Evolutionary conservation across 139 green algal genomes (phyloP).

Genomic region (Tetraselmis chui): DNA sequence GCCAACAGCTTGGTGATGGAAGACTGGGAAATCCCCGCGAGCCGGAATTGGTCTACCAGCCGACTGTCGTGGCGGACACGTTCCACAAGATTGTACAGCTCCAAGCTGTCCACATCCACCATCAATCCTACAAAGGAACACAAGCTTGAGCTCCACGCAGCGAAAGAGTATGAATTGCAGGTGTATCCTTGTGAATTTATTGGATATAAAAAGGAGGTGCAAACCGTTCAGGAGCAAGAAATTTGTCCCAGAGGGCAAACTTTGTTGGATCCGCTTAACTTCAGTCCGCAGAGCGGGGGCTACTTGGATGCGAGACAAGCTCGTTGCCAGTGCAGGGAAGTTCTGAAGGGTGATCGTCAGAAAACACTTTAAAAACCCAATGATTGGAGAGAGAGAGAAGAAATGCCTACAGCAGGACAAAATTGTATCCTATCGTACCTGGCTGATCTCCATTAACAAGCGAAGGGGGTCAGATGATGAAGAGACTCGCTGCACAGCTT

Average conservation of each 20-base stretch:
- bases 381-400: neutral
- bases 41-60: neutral
- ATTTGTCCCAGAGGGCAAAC: constrained; percentile 36
- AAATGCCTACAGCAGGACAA: neutral
- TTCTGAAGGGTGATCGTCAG: constrained; percentile 39
- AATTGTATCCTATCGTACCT: neutral
- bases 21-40: neutral
- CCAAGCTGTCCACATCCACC: constrained; percentile 49
- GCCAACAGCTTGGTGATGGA: neutral
- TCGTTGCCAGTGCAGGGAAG: constrained; percentile 73
- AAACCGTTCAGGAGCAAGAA: constrained; percentile 78
- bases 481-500: constrained; percentile 66
- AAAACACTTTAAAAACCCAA: neutral
- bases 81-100: constrained; percentile 54
- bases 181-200: too few species aligned
- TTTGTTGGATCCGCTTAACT: constrained; percentile 32
- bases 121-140: too few species aligned
- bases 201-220: too few species aligned
- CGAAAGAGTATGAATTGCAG: too few species aligned
- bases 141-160: too few species aligned
- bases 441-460: constrained; percentile 64
- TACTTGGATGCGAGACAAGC: constrained; percentile 44
- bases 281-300: constrained; percentile 26
- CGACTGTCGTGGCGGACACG: constrained; percentile 27
- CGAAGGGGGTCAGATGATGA: constrained; percentile 59